Conservation (phyloP, 768 basidiomycete genomes). For the Hygrophorus russula region DNA sequence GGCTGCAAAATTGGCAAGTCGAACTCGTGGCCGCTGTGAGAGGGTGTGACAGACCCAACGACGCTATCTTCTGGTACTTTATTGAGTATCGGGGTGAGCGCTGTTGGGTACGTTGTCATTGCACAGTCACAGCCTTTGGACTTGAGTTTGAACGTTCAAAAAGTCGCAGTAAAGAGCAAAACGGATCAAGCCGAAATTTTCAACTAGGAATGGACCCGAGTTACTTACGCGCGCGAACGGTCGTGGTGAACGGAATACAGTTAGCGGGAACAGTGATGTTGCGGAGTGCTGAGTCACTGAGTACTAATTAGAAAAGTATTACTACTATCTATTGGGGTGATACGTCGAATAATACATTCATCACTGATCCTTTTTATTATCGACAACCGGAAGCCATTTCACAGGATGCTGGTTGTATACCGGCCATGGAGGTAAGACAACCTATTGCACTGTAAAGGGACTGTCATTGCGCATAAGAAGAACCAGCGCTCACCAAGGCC, state of each 20-base stretch:
- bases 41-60: slow-evolving; percentile 29
- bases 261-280: too few relatives aligned
- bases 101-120: slow-evolving; percentile 30
- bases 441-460: slow-evolving; percentile 21
- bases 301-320: too few relatives aligned
- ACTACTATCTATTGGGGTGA: too few relatives aligned
- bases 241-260: too few relatives aligned
- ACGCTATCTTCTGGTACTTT: slow-evolving; percentile 38
- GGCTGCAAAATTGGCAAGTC: slow-evolving; percentile 43
- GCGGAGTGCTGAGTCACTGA: too few relatives aligned
- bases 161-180: too few relatives aligned
- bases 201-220: too few relatives aligned
- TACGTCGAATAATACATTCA: too few relatives aligned
- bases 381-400: slow-evolving; percentile 38
- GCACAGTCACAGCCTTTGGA: neutral
- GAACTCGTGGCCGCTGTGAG: slow-evolving; percentile 58
- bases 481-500: slow-evolving; percentile 26
- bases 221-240: too few relatives aligned
- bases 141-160: too few relatives aligned
- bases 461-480: neutral
- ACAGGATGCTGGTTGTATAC: slow-evolving; percentile 53
- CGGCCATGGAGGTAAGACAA: slow-evolving; percentile 61
- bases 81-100: slow-evolving; percentile 35
- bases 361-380: slow-evolving; percentile 19
- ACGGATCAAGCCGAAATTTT: too few relatives aligned